These are phyloP conservation scores for Colletotrichum chrysophilum DNA, from an alignment of 2,329 filamentous ascomycete genomes.

Conservation along the genomic window DNA sequence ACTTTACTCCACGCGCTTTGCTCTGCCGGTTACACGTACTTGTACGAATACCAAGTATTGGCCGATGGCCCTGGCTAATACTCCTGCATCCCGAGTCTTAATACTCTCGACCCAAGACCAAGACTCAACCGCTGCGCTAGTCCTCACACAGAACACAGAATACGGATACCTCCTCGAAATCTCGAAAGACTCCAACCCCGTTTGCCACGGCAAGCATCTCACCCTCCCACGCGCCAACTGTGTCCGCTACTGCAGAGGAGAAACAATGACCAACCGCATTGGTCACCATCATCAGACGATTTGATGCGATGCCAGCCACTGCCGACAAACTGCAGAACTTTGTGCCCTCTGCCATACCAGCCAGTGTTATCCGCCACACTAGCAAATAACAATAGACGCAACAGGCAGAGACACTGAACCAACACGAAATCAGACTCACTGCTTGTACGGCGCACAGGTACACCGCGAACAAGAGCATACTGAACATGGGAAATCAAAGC, in stretches of 20 bases:
- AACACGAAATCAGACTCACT: background rate
- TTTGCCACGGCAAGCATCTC: background rate
- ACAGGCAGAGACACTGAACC: background rate
- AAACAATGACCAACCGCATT: background rate
- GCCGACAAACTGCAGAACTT: background rate
- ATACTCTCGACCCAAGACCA: background rate
- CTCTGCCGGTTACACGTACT: background rate
- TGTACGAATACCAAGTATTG: background rate
- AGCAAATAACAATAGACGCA: background rate
- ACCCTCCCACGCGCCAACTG: background rate
- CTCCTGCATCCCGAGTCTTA: background rate
- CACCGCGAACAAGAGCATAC: background rate
- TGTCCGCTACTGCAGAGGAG: constrained; percentile 1
- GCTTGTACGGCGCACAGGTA: background rate
- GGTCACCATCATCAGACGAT: background rate
- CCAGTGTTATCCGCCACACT: background rate
- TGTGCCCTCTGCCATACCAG: background rate
- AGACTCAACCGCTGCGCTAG: background rate
- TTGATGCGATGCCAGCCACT: background rate
- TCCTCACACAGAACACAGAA: background rate
- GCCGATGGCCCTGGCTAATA: background rate
- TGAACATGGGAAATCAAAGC: background rate
- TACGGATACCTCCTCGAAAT: background rate
- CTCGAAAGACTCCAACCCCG: background rate
- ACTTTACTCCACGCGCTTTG: background rate